These are phyloP conservation scores for Trapa incisa DNA, from an alignment of 345 rosid species.

Conservation along the genomic window DNA sequence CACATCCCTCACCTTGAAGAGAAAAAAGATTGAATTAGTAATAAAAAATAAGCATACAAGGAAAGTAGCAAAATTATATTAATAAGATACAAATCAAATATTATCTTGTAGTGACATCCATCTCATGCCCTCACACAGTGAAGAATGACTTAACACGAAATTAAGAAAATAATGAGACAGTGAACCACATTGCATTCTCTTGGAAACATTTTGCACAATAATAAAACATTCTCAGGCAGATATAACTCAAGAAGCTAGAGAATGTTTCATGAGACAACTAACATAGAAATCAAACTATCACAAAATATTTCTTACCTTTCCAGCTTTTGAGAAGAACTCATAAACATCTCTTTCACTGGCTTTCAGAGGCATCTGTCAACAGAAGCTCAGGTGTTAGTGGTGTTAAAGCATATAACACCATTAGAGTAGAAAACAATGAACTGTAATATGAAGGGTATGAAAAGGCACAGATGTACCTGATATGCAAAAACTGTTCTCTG, in stretches of 20 bases:
- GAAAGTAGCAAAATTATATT: neutral
- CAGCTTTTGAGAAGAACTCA: slow-evolving; percentile 88
- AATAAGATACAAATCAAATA: neutral
- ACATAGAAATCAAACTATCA: neutral
- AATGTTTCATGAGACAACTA: neutral
- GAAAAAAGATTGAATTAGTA: slow-evolving; percentile 11
- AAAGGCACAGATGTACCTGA: slow-evolving; percentile 36
- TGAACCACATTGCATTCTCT: neutral
- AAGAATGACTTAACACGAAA: neutral
- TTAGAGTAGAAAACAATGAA: neutral
- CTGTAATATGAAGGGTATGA: neutral
- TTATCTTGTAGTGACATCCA: neutral
- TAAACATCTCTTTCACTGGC: slow-evolving; percentile 86
- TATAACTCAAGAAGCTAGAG: neutral
- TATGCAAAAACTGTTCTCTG: slow-evolving; percentile 94
- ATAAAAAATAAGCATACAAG: neutral
- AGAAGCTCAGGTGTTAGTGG: neutral
- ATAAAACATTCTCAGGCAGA: neutral
- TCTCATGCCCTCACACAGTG: neutral
- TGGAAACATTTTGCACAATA: neutral
- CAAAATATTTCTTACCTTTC: slow-evolving; percentile 40
- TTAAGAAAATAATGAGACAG: neutral
- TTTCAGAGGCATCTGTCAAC: slow-evolving; percentile 79
- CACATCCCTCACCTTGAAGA: slow-evolving; percentile 74
- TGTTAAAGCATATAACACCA: neutral